Evolutionary conservation across 306 rosid genomes (phyloP).

Genomic region (Dalbergia cochinchinensis): DNA sequence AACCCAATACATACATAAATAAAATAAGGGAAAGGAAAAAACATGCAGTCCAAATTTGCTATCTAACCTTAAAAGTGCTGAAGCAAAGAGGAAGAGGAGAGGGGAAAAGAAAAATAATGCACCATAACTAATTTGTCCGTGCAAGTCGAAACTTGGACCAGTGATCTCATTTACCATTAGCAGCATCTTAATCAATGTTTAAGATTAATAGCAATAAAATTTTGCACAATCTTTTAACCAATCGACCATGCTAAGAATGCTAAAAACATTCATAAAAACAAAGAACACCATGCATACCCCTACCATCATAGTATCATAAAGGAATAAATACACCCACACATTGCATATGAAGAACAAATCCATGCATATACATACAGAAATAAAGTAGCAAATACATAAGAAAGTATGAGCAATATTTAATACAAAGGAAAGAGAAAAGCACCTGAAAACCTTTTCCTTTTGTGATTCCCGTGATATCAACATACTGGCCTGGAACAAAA

Average conservation of each 20-base stretch:
- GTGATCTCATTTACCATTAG: not conserved
- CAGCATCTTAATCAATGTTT: not conserved
- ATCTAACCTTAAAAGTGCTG: constrained; percentile 18
- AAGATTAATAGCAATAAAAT: not conserved
- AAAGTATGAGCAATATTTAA: constrained; percentile 1
- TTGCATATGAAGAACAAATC: not conserved
- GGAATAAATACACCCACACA: constrained; percentile 5
- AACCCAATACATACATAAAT: constrained; percentile 1
- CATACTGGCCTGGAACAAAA: constrained; percentile 96
- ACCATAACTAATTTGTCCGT: not conserved
- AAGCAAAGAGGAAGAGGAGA: not conserved
- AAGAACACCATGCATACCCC: constrained; percentile 30
- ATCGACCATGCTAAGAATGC: not conserved
- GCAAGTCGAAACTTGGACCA: not conserved
- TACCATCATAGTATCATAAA: not conserved
- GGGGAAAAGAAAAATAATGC: not conserved
- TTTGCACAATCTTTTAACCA: not conserved
- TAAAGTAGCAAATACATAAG: not conserved
- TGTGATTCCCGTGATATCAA: constrained; percentile 85
- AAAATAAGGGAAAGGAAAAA: constrained; percentile 10
- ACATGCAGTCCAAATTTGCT: constrained; percentile 5
- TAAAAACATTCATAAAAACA: constrained; percentile 13
- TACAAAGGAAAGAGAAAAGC: constrained; percentile 30
- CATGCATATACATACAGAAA: constrained; percentile 28
- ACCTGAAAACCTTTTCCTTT: constrained; percentile 99